These are phyloP conservation scores for Lodderomyces pseudojiufengensis DNA, from an alignment of 1,139 yeast genomes.

Conservation along the genomic window DNA sequence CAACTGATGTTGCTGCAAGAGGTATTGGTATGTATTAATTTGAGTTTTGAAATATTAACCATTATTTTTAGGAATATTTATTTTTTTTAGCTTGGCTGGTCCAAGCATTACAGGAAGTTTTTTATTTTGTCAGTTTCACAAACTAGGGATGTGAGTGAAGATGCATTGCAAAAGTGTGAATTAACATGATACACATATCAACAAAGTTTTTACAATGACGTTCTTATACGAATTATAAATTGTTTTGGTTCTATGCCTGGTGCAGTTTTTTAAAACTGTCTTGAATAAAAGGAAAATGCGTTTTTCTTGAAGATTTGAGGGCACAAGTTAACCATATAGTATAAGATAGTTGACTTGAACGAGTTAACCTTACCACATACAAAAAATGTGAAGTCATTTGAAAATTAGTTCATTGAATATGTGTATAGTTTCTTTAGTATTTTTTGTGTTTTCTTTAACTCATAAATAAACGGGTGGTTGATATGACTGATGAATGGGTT, in stretches of 20 bases:
- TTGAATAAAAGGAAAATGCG: too few species aligned
- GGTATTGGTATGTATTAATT: slow-evolving; percentile 89
- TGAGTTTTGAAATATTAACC: slow-evolving; percentile 5
- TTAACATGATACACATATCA: slow-evolving; percentile 3
- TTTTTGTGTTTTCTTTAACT: slow-evolving; percentile 1
- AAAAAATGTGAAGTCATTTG: slow-evolving; percentile 2
- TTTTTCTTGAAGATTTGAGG: neutral
- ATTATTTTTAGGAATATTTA: slow-evolving; percentile 4
- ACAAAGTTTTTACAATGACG: slow-evolving; percentile 3
- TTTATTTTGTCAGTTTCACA: neutral
- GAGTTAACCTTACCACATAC: neutral
- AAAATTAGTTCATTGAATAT: slow-evolving; percentile 1
- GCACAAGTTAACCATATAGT: neutral
- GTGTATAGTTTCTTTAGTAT: slow-evolving; percentile 4
- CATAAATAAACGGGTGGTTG: slow-evolving; percentile 1
- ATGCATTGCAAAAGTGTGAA: slow-evolving; percentile 1
- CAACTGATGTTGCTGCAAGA: slow-evolving; percentile 99
- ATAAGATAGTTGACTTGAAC: too few species aligned
- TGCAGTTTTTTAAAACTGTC: too few species aligned
- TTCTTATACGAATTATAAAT: neutral
- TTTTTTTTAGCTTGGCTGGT: neutral
- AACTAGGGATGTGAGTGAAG: neutral
- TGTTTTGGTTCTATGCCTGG: too few species aligned
- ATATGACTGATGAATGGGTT: slow-evolving; percentile 1
- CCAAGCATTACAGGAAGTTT: neutral